Conservation (phyloP, 1,139 yeast species). For the Scheffersomyces illinoinensis region DNA sequence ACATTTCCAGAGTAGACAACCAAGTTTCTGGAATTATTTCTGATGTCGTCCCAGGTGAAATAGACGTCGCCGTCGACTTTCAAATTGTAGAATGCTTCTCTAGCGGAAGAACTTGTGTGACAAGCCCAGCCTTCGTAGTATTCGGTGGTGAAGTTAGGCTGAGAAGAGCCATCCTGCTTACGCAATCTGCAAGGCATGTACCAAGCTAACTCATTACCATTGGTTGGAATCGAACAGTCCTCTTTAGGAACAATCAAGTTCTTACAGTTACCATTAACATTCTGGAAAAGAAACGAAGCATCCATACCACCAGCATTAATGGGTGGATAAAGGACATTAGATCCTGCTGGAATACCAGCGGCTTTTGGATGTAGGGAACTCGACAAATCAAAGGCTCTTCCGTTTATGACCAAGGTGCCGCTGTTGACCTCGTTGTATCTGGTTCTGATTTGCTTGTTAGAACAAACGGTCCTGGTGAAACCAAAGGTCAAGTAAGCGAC, state of each 20-base stretch:
- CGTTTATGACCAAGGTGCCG: conserved; percentile 76
- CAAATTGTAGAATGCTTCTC: conserved; percentile 65
- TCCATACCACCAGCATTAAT: conserved; percentile 87
- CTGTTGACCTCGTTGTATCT: conserved; percentile 56
- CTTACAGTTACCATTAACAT: conserved; percentile 92
- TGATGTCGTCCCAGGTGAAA: conserved; percentile 88
- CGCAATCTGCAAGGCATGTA: conserved; percentile 89
- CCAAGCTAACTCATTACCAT: conserved; percentile 77
- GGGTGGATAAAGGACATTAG: conserved; percentile 82
- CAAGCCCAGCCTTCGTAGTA: conserved; percentile 88
- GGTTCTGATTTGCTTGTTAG: conserved; percentile 45
- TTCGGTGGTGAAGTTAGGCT: conserved; percentile 59
- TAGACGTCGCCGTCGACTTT: conserved; percentile 72
- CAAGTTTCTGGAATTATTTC: conserved; percentile 68
- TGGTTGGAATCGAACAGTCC: conserved; percentile 69
- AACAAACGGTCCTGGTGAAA: conserved; percentile 83
- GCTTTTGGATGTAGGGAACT: conserved; percentile 77
- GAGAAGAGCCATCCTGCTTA: conserved; percentile 67
- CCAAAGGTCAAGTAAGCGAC: conserved; percentile 92
- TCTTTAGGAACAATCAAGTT: conserved; percentile 74
- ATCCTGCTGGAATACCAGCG: conserved; percentile 66
- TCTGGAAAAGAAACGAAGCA: conserved; percentile 87
- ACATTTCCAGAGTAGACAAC: conserved; percentile 89
- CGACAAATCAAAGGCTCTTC: conserved; percentile 74
- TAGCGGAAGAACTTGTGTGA: conserved; percentile 72